These are phyloP conservation scores for Amesomyces nigricolor DNA, from an alignment of 2,329 filamentous ascomycete species.

Conservation along the genomic window DNA sequence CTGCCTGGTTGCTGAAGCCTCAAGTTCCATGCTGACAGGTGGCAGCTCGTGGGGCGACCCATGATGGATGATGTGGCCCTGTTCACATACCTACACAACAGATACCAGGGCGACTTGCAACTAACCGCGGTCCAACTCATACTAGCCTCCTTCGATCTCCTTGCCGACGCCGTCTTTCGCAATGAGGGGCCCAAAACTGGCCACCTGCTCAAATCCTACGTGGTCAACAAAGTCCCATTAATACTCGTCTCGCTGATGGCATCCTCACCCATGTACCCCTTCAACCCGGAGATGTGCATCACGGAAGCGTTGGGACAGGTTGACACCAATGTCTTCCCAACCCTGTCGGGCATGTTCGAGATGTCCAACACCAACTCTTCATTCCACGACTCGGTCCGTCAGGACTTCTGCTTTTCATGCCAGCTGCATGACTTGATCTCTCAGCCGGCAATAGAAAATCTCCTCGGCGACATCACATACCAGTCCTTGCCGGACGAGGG, in stretches of 20 bases:
- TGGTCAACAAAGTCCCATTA: conserved; percentile 63
- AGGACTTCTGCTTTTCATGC: conserved; percentile 84
- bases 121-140: conserved; percentile 76
- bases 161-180: conserved; percentile 78
- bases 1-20: conserved; percentile 3
- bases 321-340: conserved; percentile 70
- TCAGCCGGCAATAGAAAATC: conserved; percentile 67
- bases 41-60: conserved; percentile 73
- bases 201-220: conserved; percentile 75
- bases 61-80: conserved; percentile 75
- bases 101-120: conserved; percentile 80
- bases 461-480: conserved; percentile 81
- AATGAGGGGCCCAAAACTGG: conserved; percentile 53
- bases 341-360: conserved; percentile 54
- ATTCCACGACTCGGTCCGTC: conserved; percentile 53
- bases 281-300: conserved; percentile 66
- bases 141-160: conserved; percentile 79
- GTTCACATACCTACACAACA: conserved; percentile 74
- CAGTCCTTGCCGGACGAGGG: conserved; percentile 68
- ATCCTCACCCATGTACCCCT: conserved; percentile 60
- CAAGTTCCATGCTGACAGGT: conserved; percentile 24
- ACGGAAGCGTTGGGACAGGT: conserved; percentile 70
- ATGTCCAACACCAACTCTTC: conserved; percentile 51
- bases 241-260: conserved; percentile 47
- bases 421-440: conserved; percentile 81